A percentile compares a stretch with the other conserved stretches of the same genome.
Conservation (phyloP, 495 filamentous ascomycete species). For the Aspergillus homomorphus region DNA sequence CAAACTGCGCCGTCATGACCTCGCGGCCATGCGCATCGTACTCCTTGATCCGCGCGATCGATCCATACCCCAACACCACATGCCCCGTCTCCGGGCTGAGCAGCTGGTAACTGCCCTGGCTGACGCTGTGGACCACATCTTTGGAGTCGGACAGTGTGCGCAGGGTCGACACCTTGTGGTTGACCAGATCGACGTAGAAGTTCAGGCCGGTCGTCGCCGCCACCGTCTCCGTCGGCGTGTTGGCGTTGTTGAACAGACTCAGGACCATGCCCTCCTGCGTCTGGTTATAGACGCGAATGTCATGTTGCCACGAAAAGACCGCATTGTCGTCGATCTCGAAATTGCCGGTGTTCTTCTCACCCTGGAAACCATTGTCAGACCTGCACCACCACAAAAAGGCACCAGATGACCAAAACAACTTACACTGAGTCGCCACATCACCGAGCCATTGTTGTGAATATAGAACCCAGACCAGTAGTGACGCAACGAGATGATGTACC, state of each 20-base stretch:
- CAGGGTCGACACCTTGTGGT: slow-evolving; percentile 37
- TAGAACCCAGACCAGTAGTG: slow-evolving; percentile 37
- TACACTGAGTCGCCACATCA: slow-evolving; percentile 38
- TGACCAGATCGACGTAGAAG: slow-evolving; percentile 37
- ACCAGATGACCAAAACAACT: neutral
- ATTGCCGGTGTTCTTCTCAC: slow-evolving; percentile 39
- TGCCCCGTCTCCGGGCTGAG: slow-evolving; percentile 37
- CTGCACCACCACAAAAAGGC: neutral
- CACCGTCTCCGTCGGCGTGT: slow-evolving; percentile 27
- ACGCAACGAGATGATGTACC: slow-evolving; percentile 39
- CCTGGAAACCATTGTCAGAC: slow-evolving; percentile 17
- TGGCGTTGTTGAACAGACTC: slow-evolving; percentile 37
- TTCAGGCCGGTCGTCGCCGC: slow-evolving; percentile 36
- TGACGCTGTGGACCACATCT: slow-evolving; percentile 39
- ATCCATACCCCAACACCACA: slow-evolving; percentile 48
- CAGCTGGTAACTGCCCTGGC: slow-evolving; percentile 48
- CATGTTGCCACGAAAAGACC: slow-evolving; percentile 46
- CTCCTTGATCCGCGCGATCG: slow-evolving; percentile 49
- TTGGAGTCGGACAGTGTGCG: slow-evolving; percentile 30
- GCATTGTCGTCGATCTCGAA: slow-evolving; percentile 39
- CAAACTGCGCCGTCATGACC: slow-evolving; percentile 37
- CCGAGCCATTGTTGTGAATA: slow-evolving; percentile 32
- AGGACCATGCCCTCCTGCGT: slow-evolving; percentile 28
- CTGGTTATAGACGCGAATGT: slow-evolving; percentile 38
- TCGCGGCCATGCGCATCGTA: slow-evolving; percentile 33